A percentile compares a stretch with the other conserved stretches of the same genome.
phyloP scores from a whole-genome alignment of 441 rosid species.

The Biscutella laevigata region DNA sequence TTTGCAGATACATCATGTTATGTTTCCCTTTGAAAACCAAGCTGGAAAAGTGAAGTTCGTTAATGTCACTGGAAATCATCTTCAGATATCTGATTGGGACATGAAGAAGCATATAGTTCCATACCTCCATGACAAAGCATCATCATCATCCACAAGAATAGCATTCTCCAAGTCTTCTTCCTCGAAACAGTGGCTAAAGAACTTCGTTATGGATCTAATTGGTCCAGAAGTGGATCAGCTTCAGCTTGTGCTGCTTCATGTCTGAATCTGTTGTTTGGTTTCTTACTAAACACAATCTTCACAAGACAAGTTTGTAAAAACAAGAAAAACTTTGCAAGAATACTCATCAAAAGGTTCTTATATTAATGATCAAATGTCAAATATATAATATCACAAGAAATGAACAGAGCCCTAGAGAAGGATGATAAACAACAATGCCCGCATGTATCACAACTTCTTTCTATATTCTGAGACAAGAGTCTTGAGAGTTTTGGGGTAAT shows the following conservation, averaged over 20 bases:
- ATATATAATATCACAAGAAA: slow-evolving; percentile 15
- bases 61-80: slow-evolving; percentile 59
- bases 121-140: slow-evolving; percentile 43
- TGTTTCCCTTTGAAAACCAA: slow-evolving; percentile 37
- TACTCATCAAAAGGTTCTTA: slow-evolving; percentile 2
- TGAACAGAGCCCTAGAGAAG: background rate
- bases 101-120: slow-evolving; percentile 60
- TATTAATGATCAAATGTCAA: slow-evolving; percentile 19
- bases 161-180: slow-evolving; percentile 24
- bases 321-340: background rate
- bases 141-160: slow-evolving; percentile 12
- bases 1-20: background rate
- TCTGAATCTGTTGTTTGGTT: slow-evolving; percentile 10
- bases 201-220: slow-evolving; percentile 26
- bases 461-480: background rate
- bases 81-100: slow-evolving; percentile 36
- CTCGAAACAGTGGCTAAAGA: slow-evolving; percentile 29
- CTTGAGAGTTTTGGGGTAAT: too few species aligned
- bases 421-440: too few species aligned
- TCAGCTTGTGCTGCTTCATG: slow-evolving; percentile 22
- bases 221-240: slow-evolving; percentile 28
- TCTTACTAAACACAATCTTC: background rate
- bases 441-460: slow-evolving; percentile 4
- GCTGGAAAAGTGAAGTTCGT: slow-evolving; percentile 66
- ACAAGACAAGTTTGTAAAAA: slow-evolving; percentile 3